Evolutionary conservation across 768 basidiomycete genomes (phyloP), one percentile per base, ranked within the genome.

Genomic region (Boletus rubroflammeus): DNA sequence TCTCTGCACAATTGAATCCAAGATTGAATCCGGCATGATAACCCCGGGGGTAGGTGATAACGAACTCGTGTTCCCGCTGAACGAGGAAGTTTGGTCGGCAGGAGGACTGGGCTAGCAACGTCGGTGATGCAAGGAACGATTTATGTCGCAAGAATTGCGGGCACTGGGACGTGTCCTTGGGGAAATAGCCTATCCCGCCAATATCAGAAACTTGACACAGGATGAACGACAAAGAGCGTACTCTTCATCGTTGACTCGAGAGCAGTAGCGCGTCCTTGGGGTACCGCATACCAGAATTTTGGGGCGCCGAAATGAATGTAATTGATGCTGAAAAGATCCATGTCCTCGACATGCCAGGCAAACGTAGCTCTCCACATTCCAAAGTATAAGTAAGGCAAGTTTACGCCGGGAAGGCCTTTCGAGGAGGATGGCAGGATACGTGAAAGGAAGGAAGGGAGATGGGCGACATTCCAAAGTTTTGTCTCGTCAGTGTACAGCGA

Each of bases 331-430:
- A 96, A 98, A 1, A 99, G 79, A 66, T 99, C 97, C 91, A 98
- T 97, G 71, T 99, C 97, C 71, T 99, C 97, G 45, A 99, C 97
- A 63, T 99, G 97, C 96, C 97, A 99, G 0, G 94, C 92, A 72
- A 98, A 98, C 0, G 93, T 93, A 23, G 96, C 96, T 47, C 94
- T 80, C 97, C 97, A 99, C 95, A 98, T 98, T 59, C 97, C 97
- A 68, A 95, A 98, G 72, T 98, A 98, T 2, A 98, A 81, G 68
- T 98, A 98, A 0, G 96, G 96, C 3, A 93, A 88, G 66, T 98
- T 98, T 45, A 99, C 97, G 9, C 97, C 97, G 1, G 96, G 95
- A 26, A 99, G 75, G 38, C 86, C 82, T 49, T 86, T 81, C 36
- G 77, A 73, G 7, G 84, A 78, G 13, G 81, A 66, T 0, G 89